phyloP scores from a whole-genome alignment of 202 grass and related monocot species.

The Setaria viridis region DNA sequence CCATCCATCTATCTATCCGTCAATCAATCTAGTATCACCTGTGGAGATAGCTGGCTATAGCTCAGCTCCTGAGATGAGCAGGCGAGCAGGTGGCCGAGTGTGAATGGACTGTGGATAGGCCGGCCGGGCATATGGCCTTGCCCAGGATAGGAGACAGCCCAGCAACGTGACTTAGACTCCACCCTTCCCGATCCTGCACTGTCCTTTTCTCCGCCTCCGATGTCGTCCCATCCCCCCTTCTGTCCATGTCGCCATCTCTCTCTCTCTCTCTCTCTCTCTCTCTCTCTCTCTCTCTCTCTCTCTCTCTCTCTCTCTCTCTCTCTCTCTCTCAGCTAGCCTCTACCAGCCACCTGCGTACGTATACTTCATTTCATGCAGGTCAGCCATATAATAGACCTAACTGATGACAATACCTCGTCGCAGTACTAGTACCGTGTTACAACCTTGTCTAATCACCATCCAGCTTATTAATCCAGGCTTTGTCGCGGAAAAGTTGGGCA shows the following conservation, averaged over 20 bases:
- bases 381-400: neutral
- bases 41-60: slow-evolving; percentile 13
- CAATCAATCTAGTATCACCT: slow-evolving; percentile 53
- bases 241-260: slow-evolving; percentile 32
- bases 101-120: slow-evolving; percentile 43
- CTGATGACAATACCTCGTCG: neutral
- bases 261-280: neutral
- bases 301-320: too few species aligned
- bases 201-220: slow-evolving; percentile 51
- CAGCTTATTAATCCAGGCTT: slow-evolving; percentile 3
- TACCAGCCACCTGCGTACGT: too few species aligned
- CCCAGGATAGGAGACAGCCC: slow-evolving; percentile 48
- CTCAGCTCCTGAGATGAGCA: neutral
- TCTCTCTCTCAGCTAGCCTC: too few species aligned
- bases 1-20: slow-evolving; percentile 33
- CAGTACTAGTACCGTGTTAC: neutral
- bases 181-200: slow-evolving; percentile 57
- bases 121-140: neutral
- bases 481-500: slow-evolving; percentile 15
- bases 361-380: slow-evolving; percentile 38
- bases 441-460: slow-evolving; percentile 37
- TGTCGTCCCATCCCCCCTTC: slow-evolving; percentile 3
- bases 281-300: neutral
- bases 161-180: slow-evolving; percentile 76
- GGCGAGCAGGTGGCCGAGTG: slow-evolving; percentile 4